Evolutionary conservation across 768 basidiomycete species (phyloP).

Genomic region (Mycena pura): DNA sequence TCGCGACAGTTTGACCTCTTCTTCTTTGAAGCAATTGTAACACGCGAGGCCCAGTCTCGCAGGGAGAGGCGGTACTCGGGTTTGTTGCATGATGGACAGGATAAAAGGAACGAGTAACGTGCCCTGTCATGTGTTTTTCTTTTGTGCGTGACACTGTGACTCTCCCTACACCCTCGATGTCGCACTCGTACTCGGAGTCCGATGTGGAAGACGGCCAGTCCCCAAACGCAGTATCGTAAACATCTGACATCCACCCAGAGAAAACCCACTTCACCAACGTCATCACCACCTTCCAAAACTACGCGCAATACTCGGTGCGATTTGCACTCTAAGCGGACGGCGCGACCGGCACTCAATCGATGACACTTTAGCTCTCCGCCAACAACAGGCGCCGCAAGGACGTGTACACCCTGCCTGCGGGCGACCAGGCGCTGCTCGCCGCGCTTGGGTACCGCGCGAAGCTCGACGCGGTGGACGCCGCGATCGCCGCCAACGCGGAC

Average conservation of each 20-base stretch:
- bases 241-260: no score
- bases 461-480: slow-evolving; percentile 78
- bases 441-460: slow-evolving; percentile 79
- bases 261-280: slow-evolving; percentile 78
- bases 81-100: background rate
- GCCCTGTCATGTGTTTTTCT: background rate
- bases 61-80: background rate
- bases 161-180: no score
- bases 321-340: background rate
- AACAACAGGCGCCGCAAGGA: slow-evolving; percentile 78
- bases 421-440: slow-evolving; percentile 74
- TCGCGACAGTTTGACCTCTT: background rate
- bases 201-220: no score
- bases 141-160: no score
- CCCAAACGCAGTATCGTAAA: no score
- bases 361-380: slow-evolving; percentile 48
- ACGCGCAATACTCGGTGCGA: slow-evolving; percentile 77
- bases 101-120: no score
- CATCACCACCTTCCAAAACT: slow-evolving; percentile 75
- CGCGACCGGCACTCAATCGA: background rate
- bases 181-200: no score
- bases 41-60: background rate
- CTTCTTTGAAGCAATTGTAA: background rate
- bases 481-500: slow-evolving; percentile 80
- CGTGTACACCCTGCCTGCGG: slow-evolving; percentile 68